Conservation (phyloP, 2,329 filamentous ascomycete species). For the Trichophyton mentagrophytes region DNA sequence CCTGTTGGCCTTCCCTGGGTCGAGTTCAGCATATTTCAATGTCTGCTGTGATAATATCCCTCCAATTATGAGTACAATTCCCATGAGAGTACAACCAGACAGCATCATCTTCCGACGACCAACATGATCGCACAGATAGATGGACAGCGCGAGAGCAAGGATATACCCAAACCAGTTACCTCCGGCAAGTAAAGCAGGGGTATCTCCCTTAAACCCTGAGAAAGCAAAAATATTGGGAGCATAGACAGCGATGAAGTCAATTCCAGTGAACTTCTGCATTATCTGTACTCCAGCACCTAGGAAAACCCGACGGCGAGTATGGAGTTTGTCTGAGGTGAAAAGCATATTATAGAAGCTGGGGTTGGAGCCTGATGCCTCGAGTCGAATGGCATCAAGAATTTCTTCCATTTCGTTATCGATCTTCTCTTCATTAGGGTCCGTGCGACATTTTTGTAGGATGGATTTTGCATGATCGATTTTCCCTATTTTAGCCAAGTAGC, state of each 20-base stretch:
- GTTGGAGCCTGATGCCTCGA: not conserved
- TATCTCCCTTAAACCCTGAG: not conserved
- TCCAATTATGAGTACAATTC: not conserved
- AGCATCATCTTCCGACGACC: conserved; percentile 1
- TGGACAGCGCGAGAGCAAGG: not conserved
- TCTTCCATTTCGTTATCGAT: not conserved
- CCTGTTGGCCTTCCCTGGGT: not conserved
- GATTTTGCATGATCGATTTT: not conserved
- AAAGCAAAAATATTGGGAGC: conserved; percentile 1
- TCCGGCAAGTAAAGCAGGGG: not conserved
- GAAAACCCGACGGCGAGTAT: not conserved
- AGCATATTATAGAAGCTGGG: not conserved
- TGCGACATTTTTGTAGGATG: not conserved
- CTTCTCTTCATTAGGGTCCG: not conserved
- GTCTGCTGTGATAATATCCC: not conserved
- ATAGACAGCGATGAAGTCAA: conserved; percentile 2
- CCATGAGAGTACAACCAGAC: not conserved
- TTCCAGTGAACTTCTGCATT: not conserved
- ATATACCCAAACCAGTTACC: not conserved
- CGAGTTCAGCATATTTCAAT: not conserved
- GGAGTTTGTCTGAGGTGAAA: not conserved
- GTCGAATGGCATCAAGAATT: not conserved
- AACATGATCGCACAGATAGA: not conserved
- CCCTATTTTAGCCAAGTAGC: conserved; percentile 10
- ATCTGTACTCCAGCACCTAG: not conserved